These are phyloP conservation scores for Musa balbisiana DNA, from an alignment of 202 grass and related monocot species.

Conservation along the genomic window DNA sequence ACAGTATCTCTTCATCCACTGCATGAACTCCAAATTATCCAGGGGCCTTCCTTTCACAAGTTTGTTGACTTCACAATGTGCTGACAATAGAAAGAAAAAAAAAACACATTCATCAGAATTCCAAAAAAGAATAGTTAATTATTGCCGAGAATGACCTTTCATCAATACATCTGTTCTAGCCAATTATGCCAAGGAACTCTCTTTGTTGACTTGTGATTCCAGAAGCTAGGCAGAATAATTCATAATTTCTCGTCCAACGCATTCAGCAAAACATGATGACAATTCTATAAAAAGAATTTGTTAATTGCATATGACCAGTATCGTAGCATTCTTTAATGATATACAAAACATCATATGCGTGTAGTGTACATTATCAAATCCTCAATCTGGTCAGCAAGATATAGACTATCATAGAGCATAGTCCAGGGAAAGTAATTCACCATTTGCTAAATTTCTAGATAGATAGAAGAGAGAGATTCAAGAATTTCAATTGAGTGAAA, in stretches of 20 bases:
- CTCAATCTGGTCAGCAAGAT: too few species aligned
- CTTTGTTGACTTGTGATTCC: not conserved
- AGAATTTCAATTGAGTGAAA: not conserved
- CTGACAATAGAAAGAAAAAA: constrained; percentile 24
- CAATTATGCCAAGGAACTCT: not conserved
- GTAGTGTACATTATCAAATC: too few species aligned
- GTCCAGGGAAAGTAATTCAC: too few species aligned
- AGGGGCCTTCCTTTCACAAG: constrained; percentile 75
- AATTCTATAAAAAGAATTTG: not conserved
- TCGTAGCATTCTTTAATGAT: too few species aligned
- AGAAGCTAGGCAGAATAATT: not conserved
- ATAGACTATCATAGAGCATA: too few species aligned
- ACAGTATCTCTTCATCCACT: constrained; percentile 92
- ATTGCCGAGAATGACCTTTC: not conserved
- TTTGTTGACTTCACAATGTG: constrained; percentile 89
- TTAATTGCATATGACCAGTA: not conserved
- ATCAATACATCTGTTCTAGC: not conserved
- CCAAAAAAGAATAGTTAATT: not conserved
- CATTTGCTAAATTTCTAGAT: not conserved
- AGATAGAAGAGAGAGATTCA: not conserved
- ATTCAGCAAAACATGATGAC: not conserved
- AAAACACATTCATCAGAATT: not conserved
- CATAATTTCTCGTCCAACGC: not conserved
- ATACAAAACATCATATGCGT: too few species aligned
- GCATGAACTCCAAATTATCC: constrained; percentile 97